phyloP scores from a whole-genome alignment of 768 basidiomycete genomes.

The Boletus rubescentipes region DNA sequence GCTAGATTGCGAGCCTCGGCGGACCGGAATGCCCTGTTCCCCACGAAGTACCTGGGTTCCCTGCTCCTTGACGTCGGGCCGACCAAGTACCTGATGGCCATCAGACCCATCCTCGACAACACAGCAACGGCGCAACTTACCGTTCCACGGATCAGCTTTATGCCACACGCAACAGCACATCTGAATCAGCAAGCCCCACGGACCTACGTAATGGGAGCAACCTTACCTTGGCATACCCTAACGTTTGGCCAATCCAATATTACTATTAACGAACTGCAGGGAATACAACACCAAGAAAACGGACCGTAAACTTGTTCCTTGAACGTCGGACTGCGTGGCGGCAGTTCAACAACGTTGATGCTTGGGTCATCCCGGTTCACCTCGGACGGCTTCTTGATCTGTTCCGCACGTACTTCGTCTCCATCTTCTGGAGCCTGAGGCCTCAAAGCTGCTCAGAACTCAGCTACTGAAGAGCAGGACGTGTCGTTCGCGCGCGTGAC shows the following conservation, averaged over 20 bases:
- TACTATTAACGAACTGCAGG: background rate
- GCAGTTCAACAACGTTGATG: constrained; percentile 24
- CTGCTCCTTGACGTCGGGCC: constrained; percentile 49
- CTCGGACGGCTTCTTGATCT: constrained; percentile 27
- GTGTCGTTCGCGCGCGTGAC: background rate
- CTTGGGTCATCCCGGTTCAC: constrained; percentile 26
- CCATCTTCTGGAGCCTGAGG: constrained; percentile 40
- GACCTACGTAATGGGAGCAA: background rate
- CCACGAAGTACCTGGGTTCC: constrained; percentile 56
- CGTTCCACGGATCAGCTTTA: constrained; percentile 31
- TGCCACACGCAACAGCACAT: background rate
- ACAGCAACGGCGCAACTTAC: constrained; percentile 16
- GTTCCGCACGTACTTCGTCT: constrained; percentile 29
- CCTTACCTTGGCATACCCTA: constrained; percentile 33
- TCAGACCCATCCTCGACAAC: constrained; percentile 2
- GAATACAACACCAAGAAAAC: constrained; percentile 7
- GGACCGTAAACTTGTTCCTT: constrained; percentile 60
- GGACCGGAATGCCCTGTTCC: constrained; percentile 36
- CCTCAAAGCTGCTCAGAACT: constrained; percentile 30
- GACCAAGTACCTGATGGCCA: constrained; percentile 21
- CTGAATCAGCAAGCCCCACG: constrained; percentile 1
- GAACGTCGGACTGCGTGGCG: constrained; percentile 43
- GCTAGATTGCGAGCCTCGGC: constrained; percentile 23
- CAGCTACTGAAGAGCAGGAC: background rate
- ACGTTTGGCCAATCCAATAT: background rate